phyloP scores from a whole-genome alignment of 352 stramenopile species.

The Globisporangium irregulare region DNA sequence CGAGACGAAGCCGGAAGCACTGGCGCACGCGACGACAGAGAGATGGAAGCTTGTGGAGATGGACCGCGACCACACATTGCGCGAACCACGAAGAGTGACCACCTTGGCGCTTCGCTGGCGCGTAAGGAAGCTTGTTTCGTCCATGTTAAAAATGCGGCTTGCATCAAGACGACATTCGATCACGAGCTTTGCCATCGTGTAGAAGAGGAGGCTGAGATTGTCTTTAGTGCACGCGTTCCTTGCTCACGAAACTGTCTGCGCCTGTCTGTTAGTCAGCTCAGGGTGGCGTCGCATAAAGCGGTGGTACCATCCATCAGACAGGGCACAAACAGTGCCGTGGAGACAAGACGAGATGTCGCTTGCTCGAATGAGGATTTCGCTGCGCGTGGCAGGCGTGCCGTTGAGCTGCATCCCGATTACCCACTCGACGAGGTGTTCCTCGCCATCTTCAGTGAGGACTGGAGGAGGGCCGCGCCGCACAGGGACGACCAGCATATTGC shows the following conservation, averaged over 20 bases:
- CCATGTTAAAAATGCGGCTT: no score
- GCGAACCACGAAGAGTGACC: no score
- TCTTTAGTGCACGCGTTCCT: slow-evolving; percentile 1
- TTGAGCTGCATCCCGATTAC: slow-evolving; percentile 4
- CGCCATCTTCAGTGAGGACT: background rate
- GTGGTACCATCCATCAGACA: background rate
- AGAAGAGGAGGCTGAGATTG: slow-evolving; percentile 2
- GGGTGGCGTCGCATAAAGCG: slow-evolving; percentile 1
- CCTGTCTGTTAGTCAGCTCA: background rate
- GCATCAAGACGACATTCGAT: no score
- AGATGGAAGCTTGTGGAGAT: no score
- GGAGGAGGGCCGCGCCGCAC: background rate
- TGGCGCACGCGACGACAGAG: no score
- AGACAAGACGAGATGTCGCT: background rate
- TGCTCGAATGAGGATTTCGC: background rate
- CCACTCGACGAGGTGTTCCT: background rate
- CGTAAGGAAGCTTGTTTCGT: no score
- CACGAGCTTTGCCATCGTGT: background rate
- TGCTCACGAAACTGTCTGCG: slow-evolving; percentile 1
- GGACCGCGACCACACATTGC: no score
- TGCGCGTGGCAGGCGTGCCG: background rate
- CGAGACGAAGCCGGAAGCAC: no score
- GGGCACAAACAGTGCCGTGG: background rate
- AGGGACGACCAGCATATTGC: background rate
- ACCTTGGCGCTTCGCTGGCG: no score